Percentiles rank a stretch among this genome's conserved stretches.
Evolutionary conservation across 2,329 filamentous ascomycete species (phyloP).

Genomic region (Colletotrichum viniferum): DNA sequence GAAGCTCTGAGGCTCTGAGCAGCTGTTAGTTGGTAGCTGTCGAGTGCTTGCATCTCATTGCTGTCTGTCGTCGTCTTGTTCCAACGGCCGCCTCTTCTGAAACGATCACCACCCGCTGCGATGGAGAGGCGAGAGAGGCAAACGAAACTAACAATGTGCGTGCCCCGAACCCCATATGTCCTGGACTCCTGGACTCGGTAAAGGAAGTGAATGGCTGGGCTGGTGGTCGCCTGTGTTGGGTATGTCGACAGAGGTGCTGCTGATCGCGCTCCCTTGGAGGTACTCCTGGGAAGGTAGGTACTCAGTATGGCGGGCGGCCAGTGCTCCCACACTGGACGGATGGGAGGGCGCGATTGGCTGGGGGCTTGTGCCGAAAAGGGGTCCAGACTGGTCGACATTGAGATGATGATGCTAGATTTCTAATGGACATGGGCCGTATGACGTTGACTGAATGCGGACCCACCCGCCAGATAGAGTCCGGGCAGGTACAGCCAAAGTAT

Average conservation of each 20-base stretch:
- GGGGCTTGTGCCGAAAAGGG: neutral
- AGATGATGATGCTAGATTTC: slow-evolving; percentile 19
- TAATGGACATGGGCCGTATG: slow-evolving; percentile 12
- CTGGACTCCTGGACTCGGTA: neutral
- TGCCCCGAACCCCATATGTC: neutral
- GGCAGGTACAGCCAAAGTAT: slow-evolving; percentile 10
- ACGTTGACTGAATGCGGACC: slow-evolving; percentile 10
- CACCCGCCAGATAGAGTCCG: neutral
- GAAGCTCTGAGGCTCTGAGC: too few species aligned
- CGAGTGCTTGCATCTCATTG: neutral
- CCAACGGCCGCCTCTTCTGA: neutral
- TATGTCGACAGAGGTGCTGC: neutral
- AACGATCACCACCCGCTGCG: neutral
- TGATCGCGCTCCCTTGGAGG: neutral
- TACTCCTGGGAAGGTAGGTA: neutral
- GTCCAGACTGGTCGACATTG: slow-evolving; percentile 17
- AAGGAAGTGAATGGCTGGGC: neutral
- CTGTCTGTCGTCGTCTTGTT: neutral
- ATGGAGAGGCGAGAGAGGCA: neutral
- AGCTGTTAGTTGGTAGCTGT: neutral
- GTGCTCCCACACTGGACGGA: neutral
- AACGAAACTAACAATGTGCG: neutral
- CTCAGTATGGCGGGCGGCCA: neutral
- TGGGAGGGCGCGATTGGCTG: slow-evolving; percentile 3
- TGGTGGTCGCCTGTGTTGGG: neutral